phyloP scores from a whole-genome alignment of 2,329 filamentous ascomycete genomes.

The Fusarium bactridioides region DNA sequence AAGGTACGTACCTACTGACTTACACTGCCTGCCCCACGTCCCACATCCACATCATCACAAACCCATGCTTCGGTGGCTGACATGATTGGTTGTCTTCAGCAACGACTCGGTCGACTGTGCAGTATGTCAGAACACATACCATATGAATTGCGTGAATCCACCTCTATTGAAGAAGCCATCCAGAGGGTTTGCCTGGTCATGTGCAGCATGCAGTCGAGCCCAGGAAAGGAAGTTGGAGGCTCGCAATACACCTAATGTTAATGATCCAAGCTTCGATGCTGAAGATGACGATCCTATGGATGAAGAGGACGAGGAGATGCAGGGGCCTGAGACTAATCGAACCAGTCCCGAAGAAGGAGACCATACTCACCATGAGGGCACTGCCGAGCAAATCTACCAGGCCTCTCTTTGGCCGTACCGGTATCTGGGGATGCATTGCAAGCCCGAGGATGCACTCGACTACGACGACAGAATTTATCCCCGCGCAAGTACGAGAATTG shows the following conservation, averaged over 20 bases:
- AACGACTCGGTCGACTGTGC: constrained; percentile 97
- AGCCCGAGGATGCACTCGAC: constrained; percentile 92
- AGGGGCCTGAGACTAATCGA: constrained; percentile 63
- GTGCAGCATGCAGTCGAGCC: constrained; percentile 93
- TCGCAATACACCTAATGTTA: constrained; percentile 80
- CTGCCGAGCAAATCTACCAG: constrained; percentile 88
- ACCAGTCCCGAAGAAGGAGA: constrained; percentile 71
- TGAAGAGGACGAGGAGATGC: constrained; percentile 76
- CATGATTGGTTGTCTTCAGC: constrained; percentile 54
- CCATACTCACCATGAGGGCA: constrained; percentile 64
- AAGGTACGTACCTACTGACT: constrained; percentile 64
- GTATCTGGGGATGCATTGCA: constrained; percentile 94
- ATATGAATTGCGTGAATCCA: constrained; percentile 97
- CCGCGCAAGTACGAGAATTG: constrained; percentile 89
- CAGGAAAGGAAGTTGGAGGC: constrained; percentile 93
- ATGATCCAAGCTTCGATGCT: constrained; percentile 71
- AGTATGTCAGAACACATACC: constrained; percentile 92
- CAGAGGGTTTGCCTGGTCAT: constrained; percentile 97
- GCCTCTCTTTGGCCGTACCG: constrained; percentile 96
- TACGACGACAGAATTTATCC: constrained; percentile 98
- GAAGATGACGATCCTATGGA: constrained; percentile 70
- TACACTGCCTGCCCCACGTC: constrained; percentile 26
- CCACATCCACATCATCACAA: constrained; percentile 16
- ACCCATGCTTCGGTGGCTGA: constrained; percentile 36
- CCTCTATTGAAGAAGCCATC: constrained; percentile 95